Base-by-base conservation (phyloP, 352 stramenopile species). In the Peronospora farinosa region DNA sequence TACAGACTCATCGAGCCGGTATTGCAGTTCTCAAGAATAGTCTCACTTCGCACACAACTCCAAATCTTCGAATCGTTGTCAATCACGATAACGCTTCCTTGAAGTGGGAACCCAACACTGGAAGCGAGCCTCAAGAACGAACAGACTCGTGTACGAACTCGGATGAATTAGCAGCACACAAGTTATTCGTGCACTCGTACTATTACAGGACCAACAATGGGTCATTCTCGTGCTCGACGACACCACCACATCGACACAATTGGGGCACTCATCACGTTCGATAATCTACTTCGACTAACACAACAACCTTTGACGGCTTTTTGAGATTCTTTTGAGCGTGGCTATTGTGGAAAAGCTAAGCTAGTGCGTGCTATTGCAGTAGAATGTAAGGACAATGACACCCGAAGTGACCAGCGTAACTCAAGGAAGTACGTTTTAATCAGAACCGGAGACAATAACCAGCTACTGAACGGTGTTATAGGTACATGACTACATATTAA, bases 171-270 rank as follows among this genome's bases (percentile, higher is more conserved):
- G 16, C 46, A 36, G 15, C 15, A 5, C n/a, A 8, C 19, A 53
- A 60, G 12, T 4, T 46, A 0, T 65, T 54, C 31, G 35, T 57
- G 28, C 45, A 60, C 2, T 57, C 51, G 1, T 65, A 49, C 17
- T 46, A 60, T 23, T 54, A 57, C 40, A 47, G 17, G 8, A 48
- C 35, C 7, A 50, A 43, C 35, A 32, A 39, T 31, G 47, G 39
- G 2, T 8, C 19, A 7, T 7, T 32, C 41, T 13, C 31, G n/a
- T 50, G 31, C 15, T 40, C 41, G 1, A 40, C 47, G 6, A 7
- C 15, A 36, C 21, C 17, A 19, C 35, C 27, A 11, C 33, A 21
- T 19, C 27, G 16, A 27, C 13, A 57, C 40, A n/a, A n/a, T n/a
- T n/a, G n/a, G n/a, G n/a, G n/a, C n/a, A n/a, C n/a, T n/a, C n/a